Base-by-base conservation (phyloP, 1,139 yeast species). In the Candida sp. region DNA sequence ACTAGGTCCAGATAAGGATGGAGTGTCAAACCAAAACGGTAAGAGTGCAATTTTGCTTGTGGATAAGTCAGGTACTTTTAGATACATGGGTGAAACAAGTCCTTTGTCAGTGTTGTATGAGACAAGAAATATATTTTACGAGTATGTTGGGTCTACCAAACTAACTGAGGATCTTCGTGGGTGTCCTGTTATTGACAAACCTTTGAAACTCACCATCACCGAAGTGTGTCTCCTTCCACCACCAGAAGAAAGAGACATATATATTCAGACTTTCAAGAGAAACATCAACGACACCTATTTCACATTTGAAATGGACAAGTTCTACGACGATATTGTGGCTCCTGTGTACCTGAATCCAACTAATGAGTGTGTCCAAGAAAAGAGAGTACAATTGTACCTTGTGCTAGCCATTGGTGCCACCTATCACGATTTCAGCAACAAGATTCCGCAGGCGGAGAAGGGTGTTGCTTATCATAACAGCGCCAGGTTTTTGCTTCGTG, bases 401-500 rank as follows among this genome's bases (percentile, higher is more conserved):
- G 69, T 74, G 1, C 59, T 78, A 45, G 78, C 80, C 0, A 62
- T 78, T 28, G 81, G 80, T 1, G 65, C 79, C 1, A 62, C 74
- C 2, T 76, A 65, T 54, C 32, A 44, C 39, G 57, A 57, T 44
- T 58, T 54, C 38, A 45, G 63, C 59, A 17, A 60, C 51, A 43
- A 54, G 52, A 33, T 51, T 53, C 47, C 68, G 62, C 28, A 59
- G 46, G 51, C 63, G 49, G 53, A 67, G 49, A 45, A 55, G 46
- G 44, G 59, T 53, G 47, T 57, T 53, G 43, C 61, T 3, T 73
- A 63, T 51, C 72, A 72, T 49, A 72, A 72, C 31, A 61, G 67
- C 48, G 80, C 77, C 1, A 53, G 69, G 47, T 58, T 63, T 28
- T 53, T 76, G 5, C 54, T 71, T 49, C 55, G 66, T 40, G 58